Conservation (phyloP, 257 asterid species). For the Osmanthus fragrans region DNA sequence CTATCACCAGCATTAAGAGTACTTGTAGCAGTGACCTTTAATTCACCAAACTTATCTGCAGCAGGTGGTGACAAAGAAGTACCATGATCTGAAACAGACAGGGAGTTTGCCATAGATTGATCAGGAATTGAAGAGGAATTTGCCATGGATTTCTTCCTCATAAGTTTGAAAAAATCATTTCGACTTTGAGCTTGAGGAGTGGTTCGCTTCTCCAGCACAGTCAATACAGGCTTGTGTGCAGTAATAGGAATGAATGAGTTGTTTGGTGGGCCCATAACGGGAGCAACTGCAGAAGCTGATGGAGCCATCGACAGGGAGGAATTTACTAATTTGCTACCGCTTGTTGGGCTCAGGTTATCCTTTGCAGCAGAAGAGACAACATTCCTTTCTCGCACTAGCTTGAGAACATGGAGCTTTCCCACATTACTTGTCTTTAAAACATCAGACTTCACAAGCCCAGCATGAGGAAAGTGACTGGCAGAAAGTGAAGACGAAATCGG, state of each 20-base stretch:
- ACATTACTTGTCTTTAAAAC: slow-evolving; percentile 45
- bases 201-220: slow-evolving; percentile 70
- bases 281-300: slow-evolving; percentile 38
- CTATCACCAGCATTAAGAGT: slow-evolving; percentile 32
- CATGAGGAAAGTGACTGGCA: slow-evolving; percentile 53
- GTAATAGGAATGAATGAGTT: slow-evolving; percentile 30
- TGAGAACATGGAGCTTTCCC: slow-evolving; percentile 82
- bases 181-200: slow-evolving; percentile 84
- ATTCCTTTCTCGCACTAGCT: slow-evolving; percentile 62
- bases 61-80: slow-evolving; percentile 29
- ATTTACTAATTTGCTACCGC: slow-evolving; percentile 34
- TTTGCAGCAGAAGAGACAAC: slow-evolving; percentile 50
- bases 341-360: slow-evolving; percentile 51
- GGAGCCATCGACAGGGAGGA: slow-evolving; percentile 34
- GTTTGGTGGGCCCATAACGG: slow-evolving; percentile 37
- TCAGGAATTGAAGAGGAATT: slow-evolving; percentile 46
- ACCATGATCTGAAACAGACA: slow-evolving; percentile 30
- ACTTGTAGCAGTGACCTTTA: slow-evolving; percentile 35
- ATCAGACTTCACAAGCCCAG: slow-evolving; percentile 52
- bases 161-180: slow-evolving; percentile 74
- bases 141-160: slow-evolving; percentile 72
- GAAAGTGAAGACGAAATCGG: slow-evolving; percentile 43
- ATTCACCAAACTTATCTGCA: slow-evolving; percentile 40
- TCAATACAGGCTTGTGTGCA: slow-evolving; percentile 46
- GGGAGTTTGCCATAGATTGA: slow-evolving; percentile 24